phyloP scores from a whole-genome alignment of 1,139 yeast species.

The Saccharomyces hybrid region DNA sequence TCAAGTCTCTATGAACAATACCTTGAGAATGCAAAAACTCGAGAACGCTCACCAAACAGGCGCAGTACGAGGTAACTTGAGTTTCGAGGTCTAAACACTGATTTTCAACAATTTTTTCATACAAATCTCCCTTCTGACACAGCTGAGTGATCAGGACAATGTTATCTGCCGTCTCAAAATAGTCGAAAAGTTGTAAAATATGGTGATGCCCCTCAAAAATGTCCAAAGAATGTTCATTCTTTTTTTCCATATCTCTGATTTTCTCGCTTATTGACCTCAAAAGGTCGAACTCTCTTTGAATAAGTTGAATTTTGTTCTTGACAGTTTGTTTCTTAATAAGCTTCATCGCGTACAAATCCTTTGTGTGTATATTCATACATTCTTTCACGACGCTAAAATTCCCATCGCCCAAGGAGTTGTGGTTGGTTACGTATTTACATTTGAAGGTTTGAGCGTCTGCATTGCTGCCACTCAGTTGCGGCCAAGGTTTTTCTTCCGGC shows the following conservation, averaged over 20 bases:
- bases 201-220: slow-evolving; percentile 44
- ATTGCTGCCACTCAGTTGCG: slow-evolving; percentile 4
- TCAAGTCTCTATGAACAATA: slow-evolving; percentile 79
- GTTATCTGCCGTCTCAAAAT: slow-evolving; percentile 56
- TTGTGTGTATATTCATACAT: slow-evolving; percentile 28
- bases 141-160: slow-evolving; percentile 60
- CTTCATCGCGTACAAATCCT: slow-evolving; percentile 30
- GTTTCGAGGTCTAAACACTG: slow-evolving; percentile 40
- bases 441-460: slow-evolving; percentile 11
- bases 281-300: slow-evolving; percentile 29
- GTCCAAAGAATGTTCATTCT: slow-evolving; percentile 8
- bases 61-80: slow-evolving; percentile 41
- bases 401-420: slow-evolving; percentile 28
- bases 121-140: slow-evolving; percentile 63
- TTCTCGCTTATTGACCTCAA: slow-evolving; percentile 20
- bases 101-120: slow-evolving; percentile 46
- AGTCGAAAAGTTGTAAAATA: slow-evolving; percentile 57
- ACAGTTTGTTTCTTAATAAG: slow-evolving; percentile 25
- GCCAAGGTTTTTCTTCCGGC: slow-evolving; percentile 7
- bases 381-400: slow-evolving; percentile 32
- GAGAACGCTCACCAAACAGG: slow-evolving; percentile 47
- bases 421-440: slow-evolving; percentile 26
- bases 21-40: slow-evolving; percentile 62
- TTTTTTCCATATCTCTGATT: slow-evolving; percentile 20
- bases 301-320: slow-evolving; percentile 25